These are phyloP conservation scores for Aspergillus glaucus DNA, from an alignment of 2,329 filamentous ascomycete species.

Conservation along the genomic window DNA sequence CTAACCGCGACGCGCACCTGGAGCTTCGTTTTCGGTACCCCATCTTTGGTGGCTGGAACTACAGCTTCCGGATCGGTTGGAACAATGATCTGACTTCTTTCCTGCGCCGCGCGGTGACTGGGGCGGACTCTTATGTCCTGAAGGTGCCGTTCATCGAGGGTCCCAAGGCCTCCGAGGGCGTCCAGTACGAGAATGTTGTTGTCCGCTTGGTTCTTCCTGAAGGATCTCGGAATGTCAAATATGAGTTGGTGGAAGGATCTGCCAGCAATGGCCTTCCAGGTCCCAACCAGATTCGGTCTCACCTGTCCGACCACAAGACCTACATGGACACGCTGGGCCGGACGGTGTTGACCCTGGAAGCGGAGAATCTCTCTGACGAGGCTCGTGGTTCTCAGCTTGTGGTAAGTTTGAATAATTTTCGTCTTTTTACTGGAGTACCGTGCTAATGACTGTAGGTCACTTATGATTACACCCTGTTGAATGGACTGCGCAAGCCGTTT, in stretches of 20 bases:
- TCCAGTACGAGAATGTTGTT: slow-evolving; percentile 76
- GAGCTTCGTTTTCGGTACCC: slow-evolving; percentile 93
- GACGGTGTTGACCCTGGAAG: slow-evolving; percentile 71
- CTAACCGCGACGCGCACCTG: slow-evolving; percentile 69
- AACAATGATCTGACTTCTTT: slow-evolving; percentile 72
- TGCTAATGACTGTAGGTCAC: slow-evolving; percentile 47
- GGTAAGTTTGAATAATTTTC: slow-evolving; percentile 34
- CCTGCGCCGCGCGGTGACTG: slow-evolving; percentile 55
- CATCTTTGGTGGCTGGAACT: slow-evolving; percentile 97
- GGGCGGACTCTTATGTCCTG: slow-evolving; percentile 68
- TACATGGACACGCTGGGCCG: slow-evolving; percentile 92
- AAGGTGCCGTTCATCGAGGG: slow-evolving; percentile 92
- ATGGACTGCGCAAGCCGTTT: slow-evolving; percentile 77
- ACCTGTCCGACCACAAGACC: slow-evolving; percentile 66
- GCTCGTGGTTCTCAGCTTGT: slow-evolving; percentile 75
- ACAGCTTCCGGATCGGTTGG: slow-evolving; percentile 95
- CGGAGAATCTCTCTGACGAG: slow-evolving; percentile 84
- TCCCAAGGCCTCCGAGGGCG: slow-evolving; percentile 74
- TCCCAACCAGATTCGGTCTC: slow-evolving; percentile 44
- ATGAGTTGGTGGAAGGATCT: slow-evolving; percentile 70
- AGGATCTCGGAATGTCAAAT: slow-evolving; percentile 59
- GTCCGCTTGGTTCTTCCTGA: slow-evolving; percentile 84
- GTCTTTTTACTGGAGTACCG: neutral
- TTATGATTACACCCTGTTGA: slow-evolving; percentile 73
- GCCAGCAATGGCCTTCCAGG: slow-evolving; percentile 62